Evolutionary conservation across 176 grass and related monocot genomes (phyloP).

Genomic region (Ananas comosus): DNA sequence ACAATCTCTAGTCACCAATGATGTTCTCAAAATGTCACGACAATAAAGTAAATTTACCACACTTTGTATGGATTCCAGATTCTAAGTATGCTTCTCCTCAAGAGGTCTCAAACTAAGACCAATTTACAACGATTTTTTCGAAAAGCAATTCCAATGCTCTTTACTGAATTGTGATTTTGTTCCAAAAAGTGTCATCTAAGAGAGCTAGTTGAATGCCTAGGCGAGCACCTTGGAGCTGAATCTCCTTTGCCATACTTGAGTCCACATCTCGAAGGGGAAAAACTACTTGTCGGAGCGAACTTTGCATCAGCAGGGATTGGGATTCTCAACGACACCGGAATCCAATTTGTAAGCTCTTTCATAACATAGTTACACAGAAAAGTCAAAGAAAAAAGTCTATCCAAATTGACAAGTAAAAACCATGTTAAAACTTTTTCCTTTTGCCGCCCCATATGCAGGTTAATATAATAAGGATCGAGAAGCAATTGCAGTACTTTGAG

Average conservation of each 20-base stretch:
- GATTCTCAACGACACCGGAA: slow-evolving; percentile 51
- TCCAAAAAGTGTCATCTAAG: neutral
- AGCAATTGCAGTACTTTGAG: slow-evolving; percentile 58
- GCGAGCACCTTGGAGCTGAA: slow-evolving; percentile 42
- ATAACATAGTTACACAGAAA: neutral
- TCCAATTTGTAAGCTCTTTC: slow-evolving; percentile 36
- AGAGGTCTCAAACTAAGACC: too few relatives aligned
- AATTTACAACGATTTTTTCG: too few relatives aligned
- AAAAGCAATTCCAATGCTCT: neutral
- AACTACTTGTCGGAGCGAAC: slow-evolving; percentile 40
- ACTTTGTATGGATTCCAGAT: too few relatives aligned
- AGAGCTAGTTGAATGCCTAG: neutral
- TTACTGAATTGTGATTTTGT: neutral
- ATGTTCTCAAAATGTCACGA: neutral
- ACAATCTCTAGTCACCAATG: neutral
- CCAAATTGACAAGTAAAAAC: neutral
- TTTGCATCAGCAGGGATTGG: slow-evolving; percentile 52
- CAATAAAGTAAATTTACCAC: neutral
- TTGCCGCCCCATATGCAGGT: slow-evolving; percentile 6
- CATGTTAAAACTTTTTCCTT: neutral
- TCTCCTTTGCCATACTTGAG: slow-evolving; percentile 44
- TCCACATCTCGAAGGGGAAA: slow-evolving; percentile 33
- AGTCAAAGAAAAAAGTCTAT: neutral
- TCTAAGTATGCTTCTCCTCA: too few relatives aligned
- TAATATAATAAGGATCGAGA: slow-evolving; percentile 53